phyloP scores from a whole-genome alignment of 1,284 basidiomycete genomes.

The Exobasidium cylindrosporum region DNA sequence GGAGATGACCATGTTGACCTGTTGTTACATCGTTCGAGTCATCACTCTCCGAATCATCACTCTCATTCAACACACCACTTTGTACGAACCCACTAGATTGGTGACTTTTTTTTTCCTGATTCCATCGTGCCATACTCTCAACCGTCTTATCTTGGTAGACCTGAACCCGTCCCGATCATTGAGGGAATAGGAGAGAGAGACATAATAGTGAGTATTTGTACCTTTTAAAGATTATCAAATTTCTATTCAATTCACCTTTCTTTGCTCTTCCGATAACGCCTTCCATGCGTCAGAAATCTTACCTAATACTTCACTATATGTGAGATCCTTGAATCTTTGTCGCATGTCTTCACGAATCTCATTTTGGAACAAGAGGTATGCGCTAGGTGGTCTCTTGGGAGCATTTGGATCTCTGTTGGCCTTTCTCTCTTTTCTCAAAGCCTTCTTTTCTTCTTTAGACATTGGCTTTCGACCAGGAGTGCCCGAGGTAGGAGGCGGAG shows the following conservation, averaged over 20 bases:
- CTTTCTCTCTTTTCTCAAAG: conserved; percentile 38
- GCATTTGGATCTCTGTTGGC: conserved; percentile 42
- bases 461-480: conserved; percentile 20
- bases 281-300: conserved; percentile 47
- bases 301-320: conserved; percentile 39
- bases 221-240: neutral
- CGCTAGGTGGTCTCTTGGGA: conserved; percentile 47
- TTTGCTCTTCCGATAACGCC: conserved; percentile 38
- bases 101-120: conserved; percentile 40
- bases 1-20: neutral
- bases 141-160: conserved; percentile 44
- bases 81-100: conserved; percentile 7
- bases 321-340: conserved; percentile 37
- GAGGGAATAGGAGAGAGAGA: neutral
- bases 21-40: neutral
- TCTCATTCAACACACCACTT: conserved; percentile 21
- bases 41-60: no score
- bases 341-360: conserved; percentile 45
- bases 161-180: no score
- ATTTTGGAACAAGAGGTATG: conserved; percentile 50
- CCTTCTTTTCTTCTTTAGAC: conserved; percentile 28
- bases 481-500: conserved; percentile 19
- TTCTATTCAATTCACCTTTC: conserved; percentile 20
- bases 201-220: neutral
- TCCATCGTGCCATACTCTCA: conserved; percentile 43